Evolutionary conservation across 345 rosid genomes (phyloP), one percentile per base, ranked within the genome.

Genomic region (Streptanthus diversifolius): DNA sequence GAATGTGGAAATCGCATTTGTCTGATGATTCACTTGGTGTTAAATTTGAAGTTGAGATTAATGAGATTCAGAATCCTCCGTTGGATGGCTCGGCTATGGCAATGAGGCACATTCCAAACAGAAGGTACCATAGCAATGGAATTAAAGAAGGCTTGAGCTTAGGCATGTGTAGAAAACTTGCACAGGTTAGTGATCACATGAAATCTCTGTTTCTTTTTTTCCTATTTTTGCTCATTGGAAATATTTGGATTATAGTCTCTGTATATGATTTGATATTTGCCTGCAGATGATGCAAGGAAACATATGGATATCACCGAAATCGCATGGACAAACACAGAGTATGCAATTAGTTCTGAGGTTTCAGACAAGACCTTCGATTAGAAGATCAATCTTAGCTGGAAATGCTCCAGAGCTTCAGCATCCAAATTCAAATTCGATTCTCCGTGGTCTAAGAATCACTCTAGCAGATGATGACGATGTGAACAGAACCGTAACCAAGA

Each of bases 221-320:
- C 8, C 2, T 36, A 24, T 8, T 18, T 8, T 47, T 19, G 32
- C 55, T 49, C 3, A 8, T 49, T 49, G 30, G 14, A 9, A 40
- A n/a, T 12, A 17, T 25, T 63, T 37, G 45, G 4, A 2, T 33
- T 30, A 15, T 24, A 15, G 18, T 4, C 4, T 55, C 19, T 39
- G 2, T 63, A 8, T 64, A 3, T 64, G 18, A 39, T 49, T 24
- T 39, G 44, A 39, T 27, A 21, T 21, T 2, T 60, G 68, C 44
- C 17, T 70, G 77, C 86, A 95, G 99, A 86, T 95, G 97, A 91
- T 95, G 99, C 95, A 91, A 81, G 99, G 97, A 47, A 84, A 88
- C 55, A 87, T 95, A 68, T 87, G 93, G 93, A 87, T 86, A 58
- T 83, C 88, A 49, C 80, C 83, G 1, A 86, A 79, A 66, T 80